These are phyloP conservation scores for Capronia americana DNA, from an alignment of 2,329 filamentous ascomycete genomes.

Conservation along the genomic window DNA sequence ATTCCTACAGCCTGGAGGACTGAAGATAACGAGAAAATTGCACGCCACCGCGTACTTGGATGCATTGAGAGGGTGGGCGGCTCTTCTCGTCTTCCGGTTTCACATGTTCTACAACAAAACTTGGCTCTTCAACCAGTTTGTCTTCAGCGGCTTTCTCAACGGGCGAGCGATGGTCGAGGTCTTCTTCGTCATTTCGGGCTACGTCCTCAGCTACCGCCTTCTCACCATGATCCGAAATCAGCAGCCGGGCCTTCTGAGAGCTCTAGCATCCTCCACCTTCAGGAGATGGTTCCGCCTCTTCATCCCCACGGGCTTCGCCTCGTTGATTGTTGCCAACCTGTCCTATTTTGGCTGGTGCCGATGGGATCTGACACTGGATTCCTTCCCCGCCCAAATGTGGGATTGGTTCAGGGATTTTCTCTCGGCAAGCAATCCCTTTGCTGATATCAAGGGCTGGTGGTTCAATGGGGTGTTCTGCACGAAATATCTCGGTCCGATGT, in stretches of 20 bases:
- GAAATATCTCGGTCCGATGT: conserved; percentile 38
- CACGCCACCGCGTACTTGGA: conserved; percentile 41
- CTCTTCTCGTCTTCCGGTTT: conserved; percentile 34
- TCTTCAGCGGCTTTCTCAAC: conserved; percentile 30
- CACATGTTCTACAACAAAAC: conserved; percentile 30
- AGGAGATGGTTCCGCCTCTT: conserved; percentile 50
- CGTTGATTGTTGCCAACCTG: conserved; percentile 11
- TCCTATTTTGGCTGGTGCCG: conserved; percentile 27
- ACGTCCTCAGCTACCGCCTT: conserved; percentile 53
- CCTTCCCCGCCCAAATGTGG: conserved; percentile 30
- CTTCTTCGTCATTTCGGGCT: conserved; percentile 58
- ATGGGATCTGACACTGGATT: conserved; percentile 9
- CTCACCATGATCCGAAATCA: conserved; percentile 39
- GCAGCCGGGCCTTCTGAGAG: conserved; percentile 20
- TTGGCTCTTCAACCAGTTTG: conserved; percentile 26
- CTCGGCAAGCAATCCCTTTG: conserved; percentile 30
- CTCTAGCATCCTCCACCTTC: conserved; percentile 48
- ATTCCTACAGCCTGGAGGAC: background rate
- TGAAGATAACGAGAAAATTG: background rate
- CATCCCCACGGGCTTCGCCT: conserved; percentile 23
- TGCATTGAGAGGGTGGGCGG: conserved; percentile 41
- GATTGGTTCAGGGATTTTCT: conserved; percentile 31
- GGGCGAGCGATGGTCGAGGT: conserved; percentile 48
- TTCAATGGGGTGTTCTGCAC: conserved; percentile 17
- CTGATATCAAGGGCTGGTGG: background rate